Percentiles rank a stretch among this genome's conserved stretches.
Evolutionary conservation across 1,284 basidiomycete genomes (phyloP).

Genomic region (Mycena sp.): DNA sequence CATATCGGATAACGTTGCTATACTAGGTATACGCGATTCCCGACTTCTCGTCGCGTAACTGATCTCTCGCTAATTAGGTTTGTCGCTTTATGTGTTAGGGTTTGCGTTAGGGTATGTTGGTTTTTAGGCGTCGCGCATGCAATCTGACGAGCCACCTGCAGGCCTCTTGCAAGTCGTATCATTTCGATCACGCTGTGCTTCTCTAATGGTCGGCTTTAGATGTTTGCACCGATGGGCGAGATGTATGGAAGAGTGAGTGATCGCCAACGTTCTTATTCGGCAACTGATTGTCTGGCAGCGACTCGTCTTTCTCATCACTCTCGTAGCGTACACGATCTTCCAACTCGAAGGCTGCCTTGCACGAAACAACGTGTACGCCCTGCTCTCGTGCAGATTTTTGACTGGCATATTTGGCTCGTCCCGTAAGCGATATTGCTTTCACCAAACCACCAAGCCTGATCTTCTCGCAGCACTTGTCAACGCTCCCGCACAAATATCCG

Average conservation of each 20-base stretch:
- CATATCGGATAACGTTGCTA: slow-evolving; percentile 61
- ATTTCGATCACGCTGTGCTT: background rate
- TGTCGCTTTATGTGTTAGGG: slow-evolving; percentile 68
- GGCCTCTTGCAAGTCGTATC: slow-evolving; percentile 18
- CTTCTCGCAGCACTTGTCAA: slow-evolving; percentile 61
- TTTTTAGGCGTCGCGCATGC: background rate
- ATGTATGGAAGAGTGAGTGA: slow-evolving; percentile 61
- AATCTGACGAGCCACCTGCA: background rate
- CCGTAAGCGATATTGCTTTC: slow-evolving; percentile 45
- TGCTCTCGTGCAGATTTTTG: slow-evolving; percentile 68
- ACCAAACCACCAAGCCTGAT: slow-evolving; percentile 14
- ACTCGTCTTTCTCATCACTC: slow-evolving; percentile 64
- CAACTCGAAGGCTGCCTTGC: slow-evolving; percentile 70
- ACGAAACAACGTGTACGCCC: slow-evolving; percentile 60
- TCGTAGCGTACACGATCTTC: slow-evolving; percentile 66
- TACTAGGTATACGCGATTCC: slow-evolving; percentile 51
- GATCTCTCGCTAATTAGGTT: slow-evolving; percentile 26
- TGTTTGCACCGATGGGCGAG: slow-evolving; percentile 73
- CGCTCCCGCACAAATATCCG: slow-evolving; percentile 67
- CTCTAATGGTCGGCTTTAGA: slow-evolving; percentile 15
- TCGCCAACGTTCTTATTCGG: slow-evolving; percentile 26
- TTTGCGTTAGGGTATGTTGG: slow-evolving; percentile 53
- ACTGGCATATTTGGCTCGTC: slow-evolving; percentile 71
- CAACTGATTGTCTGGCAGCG: slow-evolving; percentile 44
- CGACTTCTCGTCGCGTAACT: background rate